Percentiles rank a stretch among this genome's conserved stretches.
phyloP scores from a whole-genome alignment of 2,329 filamentous ascomycete genomes.

The Akanthomyces dipterigenus region DNA sequence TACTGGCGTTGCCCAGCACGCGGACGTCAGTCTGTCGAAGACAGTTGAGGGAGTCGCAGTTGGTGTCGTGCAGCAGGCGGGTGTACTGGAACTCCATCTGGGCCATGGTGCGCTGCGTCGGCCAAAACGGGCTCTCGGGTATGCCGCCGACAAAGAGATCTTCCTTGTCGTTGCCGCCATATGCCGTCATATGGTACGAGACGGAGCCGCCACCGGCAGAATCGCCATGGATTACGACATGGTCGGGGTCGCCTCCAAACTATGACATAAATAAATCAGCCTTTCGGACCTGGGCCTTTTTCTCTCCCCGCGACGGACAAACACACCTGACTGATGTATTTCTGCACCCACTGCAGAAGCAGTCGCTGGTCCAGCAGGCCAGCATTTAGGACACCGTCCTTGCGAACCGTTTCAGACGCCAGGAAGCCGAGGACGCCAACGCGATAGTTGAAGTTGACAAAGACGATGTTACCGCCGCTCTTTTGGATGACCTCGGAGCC shows the following conservation, averaged over 20 bases:
- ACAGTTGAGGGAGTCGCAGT: conserved; percentile 28
- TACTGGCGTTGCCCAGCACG: conserved; percentile 36
- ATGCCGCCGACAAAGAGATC: conserved; percentile 40
- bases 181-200: conserved; percentile 43
- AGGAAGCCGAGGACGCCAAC: conserved; percentile 59
- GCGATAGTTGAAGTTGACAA: conserved; percentile 58
- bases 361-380: conserved; percentile 59
- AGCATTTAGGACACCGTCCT: conserved; percentile 52
- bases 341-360: conserved; percentile 53
- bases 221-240: conserved; percentile 55
- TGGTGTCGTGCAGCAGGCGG: conserved; percentile 11
- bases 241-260: conserved; percentile 53
- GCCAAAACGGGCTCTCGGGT: conserved; percentile 43
- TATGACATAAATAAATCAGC: conserved; percentile 15
- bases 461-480: conserved; percentile 41
- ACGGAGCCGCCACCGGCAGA: conserved; percentile 56
- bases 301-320: neutral
- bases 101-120: conserved; percentile 35
- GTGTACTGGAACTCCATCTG: conserved; percentile 41
- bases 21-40: conserved; percentile 30
- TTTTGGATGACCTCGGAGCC: conserved; percentile 38
- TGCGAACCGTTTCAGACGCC: conserved; percentile 46
- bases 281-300: neutral
- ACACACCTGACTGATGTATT: conserved; percentile 44
- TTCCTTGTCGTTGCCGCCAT: conserved; percentile 36